Base-by-base conservation (phyloP, 805 yeast genomes). In the Ogataea methylovora region DNA sequence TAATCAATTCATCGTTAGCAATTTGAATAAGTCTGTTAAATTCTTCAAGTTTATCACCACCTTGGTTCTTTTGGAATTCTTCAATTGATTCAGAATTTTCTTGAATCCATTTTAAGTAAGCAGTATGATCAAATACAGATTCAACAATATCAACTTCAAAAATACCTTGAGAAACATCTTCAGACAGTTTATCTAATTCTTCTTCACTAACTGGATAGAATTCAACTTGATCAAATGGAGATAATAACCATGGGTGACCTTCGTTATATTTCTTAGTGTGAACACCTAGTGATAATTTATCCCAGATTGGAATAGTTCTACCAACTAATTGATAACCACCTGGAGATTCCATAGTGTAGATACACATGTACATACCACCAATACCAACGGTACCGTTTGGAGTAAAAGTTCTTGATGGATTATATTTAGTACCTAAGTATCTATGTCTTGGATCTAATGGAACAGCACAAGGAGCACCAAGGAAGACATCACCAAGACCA, bases 351-450 rank as follows among this genome's bases (percentile, higher is more conserved):
- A 90, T 88, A 22, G 97, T 86, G 61, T 90, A 90, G 48, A 90
- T 88, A 66, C 97, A 90, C 97, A 90, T 88, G 71, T 87, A 92
- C 84, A 83, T 86, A 48, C 98, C 97, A 43, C 98, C 98, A 55
- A 92, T 80, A 52, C 98, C 98, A 41, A 90, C 97, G 24, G 92
- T 84, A 46, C 98, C 98, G 54, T 86, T 85, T 26, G 96, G 95
- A 2, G 98, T 90, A 65, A 71, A 88, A 1, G 97, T 85, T 67
- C 98, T 76, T 11, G 96, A 84, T 26, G 98, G 98, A 56, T 90
- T 90, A 64, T 90, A 92, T 62, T 90, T 90, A 21, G 95, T 73
- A 26, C 97, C 98, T 37, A 90, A 64, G 40, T 87, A 71, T 51
- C 97, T 74, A 51, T 88, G 97, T 51, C 97, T 79, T 38, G 98